Evolutionary conservation across 192 early-diverging fungal species (phyloP), one percentile per base, ranked within the genome.

Genomic region (Mortierella claussenii): DNA sequence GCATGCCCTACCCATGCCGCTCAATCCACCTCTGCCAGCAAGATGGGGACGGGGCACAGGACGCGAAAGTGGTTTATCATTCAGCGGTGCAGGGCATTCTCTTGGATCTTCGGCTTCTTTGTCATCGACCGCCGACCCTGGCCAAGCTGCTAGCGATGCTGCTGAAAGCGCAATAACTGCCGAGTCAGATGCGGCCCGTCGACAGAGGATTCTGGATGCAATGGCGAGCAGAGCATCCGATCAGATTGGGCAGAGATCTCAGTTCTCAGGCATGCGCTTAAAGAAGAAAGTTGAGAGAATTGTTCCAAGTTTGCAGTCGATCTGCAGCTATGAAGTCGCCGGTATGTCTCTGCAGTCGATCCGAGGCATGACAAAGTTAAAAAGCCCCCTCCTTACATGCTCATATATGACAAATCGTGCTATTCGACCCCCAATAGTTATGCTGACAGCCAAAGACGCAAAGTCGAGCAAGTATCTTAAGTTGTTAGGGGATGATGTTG

Each of bases 311-410:
- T 53, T 85, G 17, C 80, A 80, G 40, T 57, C 79, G 9, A 44
- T 81, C 11, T 82, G 83, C 34, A 52, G 75, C 23, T 58, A 71
- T 21, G 31, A 49, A 37, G 79, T 83, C 13, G 75, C 82, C 28
- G 79, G 81, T 82, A 43, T 2, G 57, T 53, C n/a, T n/a, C n/a
- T n/a, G n/a, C n/a, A n/a, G n/a, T n/a, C n/a, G n/a, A n/a, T n/a
- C n/a, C n/a, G n/a, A n/a, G n/a, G n/a, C n/a, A n/a, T n/a, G n/a
- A n/a, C n/a, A n/a, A n/a, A n/a, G n/a, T n/a, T n/a, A n/a, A n/a
- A n/a, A n/a, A n/a, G n/a, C n/a, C n/a, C n/a, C n/a, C n/a, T n/a
- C n/a, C n/a, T n/a, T n/a, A n/a, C n/a, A n/a, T n/a, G n/a, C n/a
- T n/a, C n/a, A n/a, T n/a, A n/a, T n/a, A n/a, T n/a, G n/a, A n/a